These are phyloP conservation scores for Phytopythium sindhum DNA, from an alignment of 352 stramenopile species.

Conservation along the genomic window DNA sequence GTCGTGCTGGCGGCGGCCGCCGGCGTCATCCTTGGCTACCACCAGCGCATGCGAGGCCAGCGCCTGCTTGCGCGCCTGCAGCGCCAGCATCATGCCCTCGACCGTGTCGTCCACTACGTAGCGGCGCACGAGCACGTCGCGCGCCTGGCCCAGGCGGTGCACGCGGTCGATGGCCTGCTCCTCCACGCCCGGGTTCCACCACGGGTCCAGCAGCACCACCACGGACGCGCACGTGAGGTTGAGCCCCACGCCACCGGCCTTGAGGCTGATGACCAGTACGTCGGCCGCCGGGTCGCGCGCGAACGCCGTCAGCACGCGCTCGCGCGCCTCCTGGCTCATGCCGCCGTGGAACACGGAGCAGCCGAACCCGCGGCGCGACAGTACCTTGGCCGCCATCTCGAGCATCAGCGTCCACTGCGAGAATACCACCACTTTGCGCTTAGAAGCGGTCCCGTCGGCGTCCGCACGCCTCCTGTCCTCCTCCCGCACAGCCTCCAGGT, in stretches of 20 bases:
- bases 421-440: conserved; percentile 87
- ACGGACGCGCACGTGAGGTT: conserved; percentile 89
- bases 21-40: conserved; percentile 29
- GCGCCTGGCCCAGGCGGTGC: conserved; percentile 84
- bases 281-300: conserved; percentile 42
- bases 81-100: conserved; percentile 89
- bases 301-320: conserved; percentile 71
- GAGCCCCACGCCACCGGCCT: conserved; percentile 88
- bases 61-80: conserved; percentile 88
- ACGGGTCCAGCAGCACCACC: conserved; percentile 89
- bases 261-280: conserved; percentile 87
- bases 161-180: conserved; percentile 94
- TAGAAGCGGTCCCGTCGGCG: background rate
- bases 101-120: conserved; percentile 89
- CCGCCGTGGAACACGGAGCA: conserved; percentile 74
- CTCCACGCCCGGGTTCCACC: conserved; percentile 94
- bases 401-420: conserved; percentile 91
- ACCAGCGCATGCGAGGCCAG: conserved; percentile 86
- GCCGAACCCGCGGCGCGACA: conserved; percentile 45
- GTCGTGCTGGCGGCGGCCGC: conserved; percentile 35
- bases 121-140: conserved; percentile 85
- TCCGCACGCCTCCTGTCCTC: conserved; percentile 25
- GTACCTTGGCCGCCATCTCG: conserved; percentile 65
- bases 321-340: conserved; percentile 64
- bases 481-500: conserved; percentile 56